phyloP scores from a whole-genome alignment of 805 yeast species.

The Naumovozyma castellii region DNA sequence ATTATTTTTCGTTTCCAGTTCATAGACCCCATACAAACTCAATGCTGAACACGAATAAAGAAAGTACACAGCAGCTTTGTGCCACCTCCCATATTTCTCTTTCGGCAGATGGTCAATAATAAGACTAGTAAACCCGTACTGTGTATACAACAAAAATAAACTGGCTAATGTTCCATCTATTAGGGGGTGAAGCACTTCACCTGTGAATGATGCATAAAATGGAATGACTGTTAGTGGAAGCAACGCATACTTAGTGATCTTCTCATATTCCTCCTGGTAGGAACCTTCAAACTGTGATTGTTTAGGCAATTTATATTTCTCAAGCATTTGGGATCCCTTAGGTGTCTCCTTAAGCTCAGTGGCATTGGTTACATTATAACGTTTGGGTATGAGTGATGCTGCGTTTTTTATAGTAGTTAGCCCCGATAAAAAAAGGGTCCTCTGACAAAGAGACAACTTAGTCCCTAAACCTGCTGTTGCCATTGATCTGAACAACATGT shows the following conservation, averaged over 20 bases:
- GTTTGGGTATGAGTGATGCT: no score
- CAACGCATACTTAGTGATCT: slow-evolving; percentile 48
- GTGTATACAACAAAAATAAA: slow-evolving; percentile 51
- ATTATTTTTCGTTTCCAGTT: slow-evolving; percentile 54
- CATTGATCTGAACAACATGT: no score
- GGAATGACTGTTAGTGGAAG: slow-evolving; percentile 59
- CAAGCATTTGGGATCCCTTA: background rate
- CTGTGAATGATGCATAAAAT: slow-evolving; percentile 33
- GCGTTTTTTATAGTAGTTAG: no score
- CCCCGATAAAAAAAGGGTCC: no score
- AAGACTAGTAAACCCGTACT: slow-evolving; percentile 67
- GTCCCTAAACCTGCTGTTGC: no score
- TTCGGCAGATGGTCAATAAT: slow-evolving; percentile 70
- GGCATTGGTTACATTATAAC: background rate
- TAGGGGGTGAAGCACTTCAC: slow-evolving; percentile 39
- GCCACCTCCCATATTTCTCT: slow-evolving; percentile 62
- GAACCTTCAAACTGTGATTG: slow-evolving; percentile 55
- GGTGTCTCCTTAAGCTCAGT: background rate
- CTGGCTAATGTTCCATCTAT: slow-evolving; percentile 50
- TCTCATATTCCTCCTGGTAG: slow-evolving; percentile 65
- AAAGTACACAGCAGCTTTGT: slow-evolving; percentile 48
- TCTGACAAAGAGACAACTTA: no score
- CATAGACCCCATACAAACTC: slow-evolving; percentile 62
- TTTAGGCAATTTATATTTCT: slow-evolving; percentile 43
- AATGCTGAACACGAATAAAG: slow-evolving; percentile 55